These are phyloP conservation scores for Sungouiella blattae DNA, from an alignment of 805 yeast species.

Conservation along the genomic window DNA sequence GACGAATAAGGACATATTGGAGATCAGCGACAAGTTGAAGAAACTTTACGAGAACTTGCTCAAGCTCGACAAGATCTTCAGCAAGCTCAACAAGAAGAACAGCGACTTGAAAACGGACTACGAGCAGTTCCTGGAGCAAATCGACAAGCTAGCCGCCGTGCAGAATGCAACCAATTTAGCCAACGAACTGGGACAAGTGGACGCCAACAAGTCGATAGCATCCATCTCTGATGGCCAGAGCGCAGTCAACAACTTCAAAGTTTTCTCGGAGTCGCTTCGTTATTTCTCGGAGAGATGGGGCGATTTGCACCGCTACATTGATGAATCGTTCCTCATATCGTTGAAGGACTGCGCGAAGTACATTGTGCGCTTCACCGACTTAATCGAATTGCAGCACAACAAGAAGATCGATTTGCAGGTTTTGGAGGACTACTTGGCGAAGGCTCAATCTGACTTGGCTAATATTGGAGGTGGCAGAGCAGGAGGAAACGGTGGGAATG, in stretches of 20 bases:
- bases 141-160: slow-evolving; percentile 60
- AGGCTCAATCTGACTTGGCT: slow-evolving; percentile 64
- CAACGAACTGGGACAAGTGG: slow-evolving; percentile 22
- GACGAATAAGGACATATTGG: slow-evolving; percentile 59
- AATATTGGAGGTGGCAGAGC: slow-evolving; percentile 45
- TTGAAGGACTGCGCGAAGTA: slow-evolving; percentile 84
- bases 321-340: slow-evolving; percentile 77
- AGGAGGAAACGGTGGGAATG: slow-evolving; percentile 30
- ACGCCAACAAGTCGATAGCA: slow-evolving; percentile 19
- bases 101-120: slow-evolving; percentile 72
- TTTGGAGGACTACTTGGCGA: slow-evolving; percentile 69
- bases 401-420: slow-evolving; percentile 90
- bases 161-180: slow-evolving; percentile 30
- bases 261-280: slow-evolving; percentile 37
- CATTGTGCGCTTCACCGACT: slow-evolving; percentile 41
- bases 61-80: slow-evolving; percentile 74
- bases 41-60: slow-evolving; percentile 79
- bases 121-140: slow-evolving; percentile 64
- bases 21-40: slow-evolving; percentile 74
- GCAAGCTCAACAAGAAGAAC: slow-evolving; percentile 68
- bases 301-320: slow-evolving; percentile 48
- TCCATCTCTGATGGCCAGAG: slow-evolving; percentile 7
- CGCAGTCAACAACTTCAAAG: slow-evolving; percentile 29
- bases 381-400: slow-evolving; percentile 83
- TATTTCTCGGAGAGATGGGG: slow-evolving; percentile 39